Evolutionary conservation across 2,329 filamentous ascomycete genomes (phyloP).

Genomic region (Pseudogymnoascus sp.): DNA sequence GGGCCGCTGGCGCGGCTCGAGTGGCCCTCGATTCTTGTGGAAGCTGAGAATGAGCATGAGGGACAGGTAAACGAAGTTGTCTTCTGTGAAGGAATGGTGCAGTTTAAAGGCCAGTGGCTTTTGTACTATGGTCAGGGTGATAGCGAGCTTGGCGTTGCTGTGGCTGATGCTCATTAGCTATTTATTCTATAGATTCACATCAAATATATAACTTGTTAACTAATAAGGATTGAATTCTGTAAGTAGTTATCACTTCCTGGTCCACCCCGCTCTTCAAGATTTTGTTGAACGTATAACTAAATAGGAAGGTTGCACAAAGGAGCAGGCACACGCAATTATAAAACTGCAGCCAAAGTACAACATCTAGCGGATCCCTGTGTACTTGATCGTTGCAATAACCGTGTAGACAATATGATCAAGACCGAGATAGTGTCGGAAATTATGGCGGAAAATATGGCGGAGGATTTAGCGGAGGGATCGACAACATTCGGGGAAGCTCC

Average conservation of each 20-base stretch:
- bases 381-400: too few species aligned
- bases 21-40: constrained; percentile 23
- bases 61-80: constrained; percentile 27
- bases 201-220: background rate
- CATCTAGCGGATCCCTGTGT: too few species aligned
- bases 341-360: too few species aligned
- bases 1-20: constrained; percentile 25
- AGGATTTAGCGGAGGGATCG: background rate
- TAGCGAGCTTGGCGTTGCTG: background rate
- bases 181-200: background rate
- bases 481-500: background rate
- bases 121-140: constrained; percentile 26
- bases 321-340: too few species aligned
- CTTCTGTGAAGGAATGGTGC: constrained; percentile 27
- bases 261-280: background rate
- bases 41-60: constrained; percentile 20
- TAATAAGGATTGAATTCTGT: background rate
- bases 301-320: too few species aligned
- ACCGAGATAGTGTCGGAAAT: background rate
- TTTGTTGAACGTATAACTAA: background rate
- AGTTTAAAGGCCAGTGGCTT: constrained; percentile 27
- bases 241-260: background rate
- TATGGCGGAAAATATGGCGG: background rate
- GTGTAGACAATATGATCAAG: background rate
- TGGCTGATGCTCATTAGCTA: background rate